Base-by-base conservation (phyloP, 306 rosid species). In the Begonia fuchsioides region DNA sequence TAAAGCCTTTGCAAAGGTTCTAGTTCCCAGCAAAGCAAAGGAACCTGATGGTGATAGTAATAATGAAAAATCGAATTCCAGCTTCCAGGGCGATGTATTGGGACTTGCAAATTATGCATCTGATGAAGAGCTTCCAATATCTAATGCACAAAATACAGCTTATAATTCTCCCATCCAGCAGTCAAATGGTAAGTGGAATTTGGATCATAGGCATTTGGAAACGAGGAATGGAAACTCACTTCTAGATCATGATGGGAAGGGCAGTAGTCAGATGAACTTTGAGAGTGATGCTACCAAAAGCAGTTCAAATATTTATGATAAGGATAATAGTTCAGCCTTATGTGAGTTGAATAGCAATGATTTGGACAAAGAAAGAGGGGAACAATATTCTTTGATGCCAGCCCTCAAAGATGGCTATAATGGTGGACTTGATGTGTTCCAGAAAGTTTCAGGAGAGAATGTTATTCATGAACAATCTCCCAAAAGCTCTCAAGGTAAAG, bases 51-150 rank as follows among this genome's bases (percentile, higher is more conserved):
- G 50, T 49, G 76, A 63, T 56, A 66, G 59, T 62, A 54, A 50
- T 32, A 39, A 55, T 74, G 81, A 76, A 57, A 85, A 77, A 56
- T 72, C 94, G 40, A 67, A 62, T 70, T 71, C 81, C 43, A 68
- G 76, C 61, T 64, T 77, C 56, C 87, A 86, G 35, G 98, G 94
- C 64, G 82, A 79, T 74, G 68, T 90, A 57, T 77, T 90, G 67
- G 98, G 98, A 59, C 98, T 90, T 69, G 96, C 76, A 69, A 85
- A 71, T 64, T 90, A 90, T 73, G 98, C 85, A 56, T 85, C 87
- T 50, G 98, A 90, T 74, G 83, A 71, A 8, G 79, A 73, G 60
- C 67, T 77, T 51, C 70, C 69, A 54, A 75, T 67, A 66, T 71
- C 82, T 51, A 72, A 54, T 45, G 47, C 69, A 47, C 78, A 64